phyloP scores from a whole-genome alignment of 805 yeast genomes.

The Metschnikowia hibisci region DNA sequence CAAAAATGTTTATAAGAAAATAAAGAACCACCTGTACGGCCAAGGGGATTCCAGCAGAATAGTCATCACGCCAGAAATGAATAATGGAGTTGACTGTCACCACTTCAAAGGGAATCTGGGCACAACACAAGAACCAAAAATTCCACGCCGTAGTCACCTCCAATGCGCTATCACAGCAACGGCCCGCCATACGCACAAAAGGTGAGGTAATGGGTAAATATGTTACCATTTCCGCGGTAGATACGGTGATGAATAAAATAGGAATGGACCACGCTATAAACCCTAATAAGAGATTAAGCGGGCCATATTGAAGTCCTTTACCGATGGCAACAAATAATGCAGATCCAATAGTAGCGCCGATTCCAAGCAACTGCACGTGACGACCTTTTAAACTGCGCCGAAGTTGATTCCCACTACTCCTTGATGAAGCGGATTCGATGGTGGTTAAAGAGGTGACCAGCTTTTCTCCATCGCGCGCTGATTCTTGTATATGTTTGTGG shows the following conservation, averaged over 20 bases:
- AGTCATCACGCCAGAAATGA: slow-evolving; percentile 78
- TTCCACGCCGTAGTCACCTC: slow-evolving; percentile 79
- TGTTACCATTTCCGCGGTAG: slow-evolving; percentile 77
- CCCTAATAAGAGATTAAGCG: slow-evolving; percentile 61
- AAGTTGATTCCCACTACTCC: slow-evolving; percentile 14
- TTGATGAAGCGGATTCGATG: slow-evolving; percentile 10
- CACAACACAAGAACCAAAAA: slow-evolving; percentile 71
- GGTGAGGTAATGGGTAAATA: slow-evolving; percentile 76
- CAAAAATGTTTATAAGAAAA: slow-evolving; percentile 45
- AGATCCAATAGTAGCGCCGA: slow-evolving; percentile 81
- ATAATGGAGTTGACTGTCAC: slow-evolving; percentile 75
- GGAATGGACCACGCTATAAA: slow-evolving; percentile 70
- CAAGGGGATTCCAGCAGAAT: slow-evolving; percentile 66
- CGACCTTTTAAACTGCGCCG: slow-evolving; percentile 54
- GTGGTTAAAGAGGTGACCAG: slow-evolving; percentile 6
- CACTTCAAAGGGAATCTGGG: slow-evolving; percentile 78
- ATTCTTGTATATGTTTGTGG: not conserved
- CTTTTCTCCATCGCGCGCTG: not conserved
- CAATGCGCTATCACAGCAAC: slow-evolving; percentile 72
- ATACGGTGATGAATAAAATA: slow-evolving; percentile 59
- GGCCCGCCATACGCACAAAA: slow-evolving; percentile 66
- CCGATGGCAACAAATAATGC: slow-evolving; percentile 76
- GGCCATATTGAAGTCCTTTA: slow-evolving; percentile 58
- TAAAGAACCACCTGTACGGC: slow-evolving; percentile 63
- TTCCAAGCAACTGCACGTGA: slow-evolving; percentile 74